These are phyloP conservation scores for Phtheirospermum japonicum DNA, from an alignment of 257 asterid species.

Conservation along the genomic window DNA sequence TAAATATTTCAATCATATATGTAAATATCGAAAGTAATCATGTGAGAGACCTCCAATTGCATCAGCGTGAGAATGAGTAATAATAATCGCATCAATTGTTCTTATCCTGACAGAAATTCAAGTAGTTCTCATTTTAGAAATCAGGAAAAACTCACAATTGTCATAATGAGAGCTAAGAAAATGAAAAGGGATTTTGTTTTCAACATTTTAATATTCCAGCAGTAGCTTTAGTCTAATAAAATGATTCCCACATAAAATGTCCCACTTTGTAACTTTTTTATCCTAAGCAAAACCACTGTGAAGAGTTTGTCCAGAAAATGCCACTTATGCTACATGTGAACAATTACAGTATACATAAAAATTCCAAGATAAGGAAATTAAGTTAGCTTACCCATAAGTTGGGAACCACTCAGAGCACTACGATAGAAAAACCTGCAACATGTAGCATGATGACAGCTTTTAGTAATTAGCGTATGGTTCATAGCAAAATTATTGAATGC, in stretches of 20 bases:
- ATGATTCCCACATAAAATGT: background rate
- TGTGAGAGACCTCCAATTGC: constrained; percentile 96
- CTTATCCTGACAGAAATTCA: constrained; percentile 86
- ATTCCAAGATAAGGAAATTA: constrained; percentile 17
- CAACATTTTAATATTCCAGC: background rate
- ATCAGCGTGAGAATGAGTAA: constrained; percentile 99
- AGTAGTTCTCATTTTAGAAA: constrained; percentile 28
- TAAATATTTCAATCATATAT: constrained; percentile 32
- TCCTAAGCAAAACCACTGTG: too few relatives aligned
- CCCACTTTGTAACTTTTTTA: too few relatives aligned
- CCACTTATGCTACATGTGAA: too few relatives aligned
- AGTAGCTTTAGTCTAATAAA: background rate
- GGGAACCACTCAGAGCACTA: constrained; percentile 98
- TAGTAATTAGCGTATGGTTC: constrained; percentile 27
- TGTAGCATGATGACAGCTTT: constrained; percentile 26
- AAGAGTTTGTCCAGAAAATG: too few relatives aligned
- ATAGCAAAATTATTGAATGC: constrained; percentile 1
- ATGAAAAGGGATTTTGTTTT: background rate
- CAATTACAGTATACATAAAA: constrained; percentile 11
- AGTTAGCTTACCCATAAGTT: constrained; percentile 78
- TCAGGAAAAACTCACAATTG: constrained; percentile 1
- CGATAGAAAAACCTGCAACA: constrained; percentile 95
- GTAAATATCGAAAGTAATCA: constrained; percentile 34
- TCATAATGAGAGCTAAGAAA: constrained; percentile 2
- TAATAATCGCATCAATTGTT: constrained; percentile 88